Conservation (phyloP, 306 rosid species). For the Senna siamea region DNA sequence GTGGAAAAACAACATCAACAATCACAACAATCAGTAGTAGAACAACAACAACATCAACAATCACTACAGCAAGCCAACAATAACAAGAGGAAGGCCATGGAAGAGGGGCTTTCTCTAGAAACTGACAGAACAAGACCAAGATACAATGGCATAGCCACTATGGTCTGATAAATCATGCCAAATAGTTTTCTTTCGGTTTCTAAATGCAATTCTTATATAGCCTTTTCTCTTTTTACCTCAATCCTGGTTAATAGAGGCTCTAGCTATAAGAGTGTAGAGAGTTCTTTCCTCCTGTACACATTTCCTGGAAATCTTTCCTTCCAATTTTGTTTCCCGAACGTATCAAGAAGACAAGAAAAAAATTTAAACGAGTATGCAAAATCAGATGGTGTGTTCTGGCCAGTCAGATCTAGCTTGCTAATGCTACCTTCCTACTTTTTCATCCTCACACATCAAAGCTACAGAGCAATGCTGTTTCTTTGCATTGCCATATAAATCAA, state of each 20-base stretch:
- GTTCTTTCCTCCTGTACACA: conserved; percentile 61
- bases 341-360: conserved; percentile 21
- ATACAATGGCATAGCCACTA: conserved; percentile 76
- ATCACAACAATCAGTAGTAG: conserved; percentile 29
- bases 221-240: conserved; percentile 39
- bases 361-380: conserved; percentile 10
- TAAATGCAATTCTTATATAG: conserved; percentile 46
- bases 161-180: conserved; percentile 53
- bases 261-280: conserved; percentile 50
- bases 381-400: conserved; percentile 23
- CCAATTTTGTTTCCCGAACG: conserved; percentile 62
- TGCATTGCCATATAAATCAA: background rate
- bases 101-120: conserved; percentile 77
- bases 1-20: conserved; percentile 52
- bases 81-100: conserved; percentile 82
- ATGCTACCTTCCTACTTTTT: background rate
- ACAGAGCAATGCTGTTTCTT: background rate
- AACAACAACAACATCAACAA: conserved; percentile 50
- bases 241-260: conserved; percentile 50
- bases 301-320: conserved; percentile 61
- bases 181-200: conserved; percentile 36
- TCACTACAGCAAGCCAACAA: conserved; percentile 44
- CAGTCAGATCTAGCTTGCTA: background rate
- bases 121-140: conserved; percentile 89
- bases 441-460: background rate